Percentiles rank a stretch among this genome's conserved stretches.
phyloP scores from a whole-genome alignment of 495 filamentous ascomycete species.

The Choiromyces venosus region DNA sequence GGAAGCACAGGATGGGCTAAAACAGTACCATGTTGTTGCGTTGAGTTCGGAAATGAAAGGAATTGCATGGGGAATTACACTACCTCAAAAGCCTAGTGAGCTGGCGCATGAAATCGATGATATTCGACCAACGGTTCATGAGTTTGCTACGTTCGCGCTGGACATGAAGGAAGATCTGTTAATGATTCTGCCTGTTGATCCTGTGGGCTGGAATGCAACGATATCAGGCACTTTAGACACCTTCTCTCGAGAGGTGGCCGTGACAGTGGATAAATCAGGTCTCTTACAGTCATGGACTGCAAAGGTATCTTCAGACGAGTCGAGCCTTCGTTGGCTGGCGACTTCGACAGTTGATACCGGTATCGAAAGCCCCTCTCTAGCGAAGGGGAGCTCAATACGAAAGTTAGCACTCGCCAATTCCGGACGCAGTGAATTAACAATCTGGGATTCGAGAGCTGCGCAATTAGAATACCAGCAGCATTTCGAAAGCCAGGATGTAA shows the following conservation, averaged over 20 bases:
- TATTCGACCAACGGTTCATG: slow-evolving; percentile 48
- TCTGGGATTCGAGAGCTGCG: slow-evolving; percentile 81
- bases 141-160: slow-evolving; percentile 69
- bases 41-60: slow-evolving; percentile 78
- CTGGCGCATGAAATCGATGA: slow-evolving; percentile 38
- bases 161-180: slow-evolving; percentile 66
- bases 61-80: slow-evolving; percentile 75
- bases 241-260: slow-evolving; percentile 80
- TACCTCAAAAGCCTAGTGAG: slow-evolving; percentile 42
- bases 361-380: slow-evolving; percentile 65
- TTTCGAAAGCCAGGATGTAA: slow-evolving; percentile 66
- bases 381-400: slow-evolving; percentile 77
- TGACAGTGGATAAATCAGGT: slow-evolving; percentile 75
- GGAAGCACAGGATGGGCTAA: slow-evolving; percentile 51
- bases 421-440: slow-evolving; percentile 68
- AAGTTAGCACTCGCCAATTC: slow-evolving; percentile 80
- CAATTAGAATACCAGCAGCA: slow-evolving; percentile 71
- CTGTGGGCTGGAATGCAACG: slow-evolving; percentile 66
- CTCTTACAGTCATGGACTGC: slow-evolving; percentile 81
- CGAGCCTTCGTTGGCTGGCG: slow-evolving; percentile 58
- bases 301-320: slow-evolving; percentile 62
- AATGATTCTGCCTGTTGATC: slow-evolving; percentile 84
- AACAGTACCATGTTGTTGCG: slow-evolving; percentile 63
- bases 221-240: slow-evolving; percentile 79
- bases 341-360: slow-evolving; percentile 80